phyloP scores from a whole-genome alignment of 345 rosid genomes.

The Raphanus sativus region DNA sequence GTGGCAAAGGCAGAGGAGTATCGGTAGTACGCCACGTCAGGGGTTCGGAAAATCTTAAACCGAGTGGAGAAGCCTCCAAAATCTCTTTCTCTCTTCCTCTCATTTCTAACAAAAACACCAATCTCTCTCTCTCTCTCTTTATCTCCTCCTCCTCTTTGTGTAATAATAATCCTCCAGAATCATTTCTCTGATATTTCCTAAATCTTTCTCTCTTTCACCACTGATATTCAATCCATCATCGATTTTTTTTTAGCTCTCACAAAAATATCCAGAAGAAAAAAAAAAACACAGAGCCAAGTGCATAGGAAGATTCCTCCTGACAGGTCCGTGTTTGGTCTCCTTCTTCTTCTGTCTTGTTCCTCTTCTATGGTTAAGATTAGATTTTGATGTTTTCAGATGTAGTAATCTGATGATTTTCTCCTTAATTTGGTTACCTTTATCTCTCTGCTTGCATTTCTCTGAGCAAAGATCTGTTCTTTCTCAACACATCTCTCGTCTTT shows the following conservation, averaged over 20 bases:
- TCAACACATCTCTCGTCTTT: constrained; percentile 2
- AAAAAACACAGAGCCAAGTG: neutral
- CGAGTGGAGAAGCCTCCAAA: constrained; percentile 45
- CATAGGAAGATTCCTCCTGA: neutral
- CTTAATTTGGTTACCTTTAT: neutral
- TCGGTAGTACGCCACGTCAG: constrained; percentile 33
- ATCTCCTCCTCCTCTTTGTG: neutral
- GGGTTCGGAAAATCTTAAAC: constrained; percentile 38
- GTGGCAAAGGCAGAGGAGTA: constrained; percentile 26
- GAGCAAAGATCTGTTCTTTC: constrained; percentile 9
- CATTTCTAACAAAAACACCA: constrained; percentile 18
- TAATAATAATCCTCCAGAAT: constrained; percentile 1
- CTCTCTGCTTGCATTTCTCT: constrained; percentile 6
- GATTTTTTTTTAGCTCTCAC: neutral
- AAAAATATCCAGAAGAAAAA: neutral
- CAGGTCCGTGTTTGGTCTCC: constrained; percentile 2
- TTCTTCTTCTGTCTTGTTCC: neutral
- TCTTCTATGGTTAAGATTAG: neutral
- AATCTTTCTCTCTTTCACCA: neutral
- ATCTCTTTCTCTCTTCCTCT: constrained; percentile 29
- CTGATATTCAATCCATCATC: constrained; percentile 6
- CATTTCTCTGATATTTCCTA: constrained; percentile 3
- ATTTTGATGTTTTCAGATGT: neutral
- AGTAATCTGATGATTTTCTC: neutral
- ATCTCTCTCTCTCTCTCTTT: neutral